phyloP scores from a whole-genome alignment of 2,329 filamentous ascomycete genomes.

The Trichoderma atrobrunneum region DNA sequence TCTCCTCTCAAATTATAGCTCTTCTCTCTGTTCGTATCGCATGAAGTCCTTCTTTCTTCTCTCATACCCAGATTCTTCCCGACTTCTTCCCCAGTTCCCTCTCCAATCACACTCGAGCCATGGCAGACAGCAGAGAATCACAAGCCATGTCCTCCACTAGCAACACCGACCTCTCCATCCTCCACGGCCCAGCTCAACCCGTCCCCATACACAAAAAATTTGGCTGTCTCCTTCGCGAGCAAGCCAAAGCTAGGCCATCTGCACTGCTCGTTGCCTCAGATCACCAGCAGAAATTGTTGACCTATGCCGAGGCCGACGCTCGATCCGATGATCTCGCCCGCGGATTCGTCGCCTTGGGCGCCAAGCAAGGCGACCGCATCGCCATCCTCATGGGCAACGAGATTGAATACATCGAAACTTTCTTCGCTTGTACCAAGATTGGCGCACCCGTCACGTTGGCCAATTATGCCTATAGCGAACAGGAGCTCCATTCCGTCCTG shows the following conservation, averaged over 20 bases:
- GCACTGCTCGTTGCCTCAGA: neutral
- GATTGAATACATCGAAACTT: neutral
- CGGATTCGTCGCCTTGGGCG: neutral
- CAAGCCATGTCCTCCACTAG: neutral
- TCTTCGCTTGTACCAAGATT: neutral
- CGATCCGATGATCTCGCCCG: conserved; percentile 6
- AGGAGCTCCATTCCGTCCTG: neutral
- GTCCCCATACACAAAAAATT: neutral
- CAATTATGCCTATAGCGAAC: neutral
- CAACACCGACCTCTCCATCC: conserved; percentile 6
- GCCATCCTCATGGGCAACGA: conserved; percentile 15
- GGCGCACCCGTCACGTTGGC: neutral
- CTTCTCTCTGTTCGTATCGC: neutral
- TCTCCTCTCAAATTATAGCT: neutral
- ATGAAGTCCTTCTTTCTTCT: neutral
- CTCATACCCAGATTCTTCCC: neutral
- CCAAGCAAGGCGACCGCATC: neutral
- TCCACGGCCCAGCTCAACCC: conserved; percentile 3
- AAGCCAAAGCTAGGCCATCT: neutral
- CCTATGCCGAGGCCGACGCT: neutral
- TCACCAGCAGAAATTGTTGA: neutral
- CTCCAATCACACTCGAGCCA: neutral
- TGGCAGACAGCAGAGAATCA: neutral
- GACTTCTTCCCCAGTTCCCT: neutral
- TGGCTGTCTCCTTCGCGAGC: neutral